Conservation (phyloP, 257 asterid genomes). For the Nicotiana obtusifolia region DNA sequence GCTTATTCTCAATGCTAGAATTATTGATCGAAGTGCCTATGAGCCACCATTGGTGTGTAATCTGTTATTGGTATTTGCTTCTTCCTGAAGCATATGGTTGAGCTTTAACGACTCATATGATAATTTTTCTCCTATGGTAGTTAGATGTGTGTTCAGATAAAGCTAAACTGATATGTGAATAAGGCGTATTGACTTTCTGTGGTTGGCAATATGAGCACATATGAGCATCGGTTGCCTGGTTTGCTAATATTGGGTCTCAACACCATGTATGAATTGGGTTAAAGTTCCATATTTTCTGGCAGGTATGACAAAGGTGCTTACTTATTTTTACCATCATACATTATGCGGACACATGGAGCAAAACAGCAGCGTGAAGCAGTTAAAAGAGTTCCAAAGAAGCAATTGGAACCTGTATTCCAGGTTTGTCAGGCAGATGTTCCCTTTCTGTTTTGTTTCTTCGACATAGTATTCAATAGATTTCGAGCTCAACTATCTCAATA, state of each 20-base stretch:
- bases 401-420: conserved; percentile 71
- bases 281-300: conserved; percentile 14
- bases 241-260: background rate
- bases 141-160: background rate
- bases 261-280: background rate
- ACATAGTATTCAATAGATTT: background rate
- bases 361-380: conserved; percentile 81
- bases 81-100: background rate
- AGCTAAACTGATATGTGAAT: background rate
- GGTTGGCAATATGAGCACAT: background rate
- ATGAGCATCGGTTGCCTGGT: background rate
- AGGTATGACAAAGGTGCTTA: conserved; percentile 92
- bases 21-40: background rate
- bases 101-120: background rate
- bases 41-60: background rate
- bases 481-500: background rate
- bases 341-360: conserved; percentile 99
- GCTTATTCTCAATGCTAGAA: background rate
- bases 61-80: background rate
- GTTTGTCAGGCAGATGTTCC: conserved; percentile 28
- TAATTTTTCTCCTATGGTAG: background rate
- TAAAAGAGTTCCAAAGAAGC: conserved; percentile 62
- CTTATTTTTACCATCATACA: conserved; percentile 82
- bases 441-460: conserved; percentile 3
- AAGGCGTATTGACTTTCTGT: background rate